A percentile compares a stretch with the other conserved stretches of the same genome.
Conservation (phyloP, 225 moss, liverwort and hornwort genomes). For the Physcomitrium patens region DNA sequence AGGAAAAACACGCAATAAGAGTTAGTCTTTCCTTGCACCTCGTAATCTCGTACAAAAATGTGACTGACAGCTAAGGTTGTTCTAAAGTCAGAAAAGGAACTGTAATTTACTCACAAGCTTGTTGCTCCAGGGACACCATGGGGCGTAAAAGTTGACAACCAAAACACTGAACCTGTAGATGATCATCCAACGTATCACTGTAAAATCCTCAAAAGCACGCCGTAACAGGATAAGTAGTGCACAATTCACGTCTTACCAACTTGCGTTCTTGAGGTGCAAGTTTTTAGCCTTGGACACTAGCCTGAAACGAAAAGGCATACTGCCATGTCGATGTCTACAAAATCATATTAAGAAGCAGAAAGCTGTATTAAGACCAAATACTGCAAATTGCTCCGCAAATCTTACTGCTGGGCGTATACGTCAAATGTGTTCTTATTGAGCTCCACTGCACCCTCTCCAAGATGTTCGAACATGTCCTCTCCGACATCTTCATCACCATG, state of each 20-base stretch:
- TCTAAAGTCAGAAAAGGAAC: constrained; percentile 6
- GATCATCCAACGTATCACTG: constrained; percentile 27
- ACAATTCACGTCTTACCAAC: neutral
- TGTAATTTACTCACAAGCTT: constrained; percentile 56
- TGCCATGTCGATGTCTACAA: neutral
- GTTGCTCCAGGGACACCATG: constrained; percentile 77
- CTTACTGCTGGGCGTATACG: constrained; percentile 64
- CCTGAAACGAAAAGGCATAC: constrained; percentile 3
- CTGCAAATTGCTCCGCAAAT: constrained; percentile 21
- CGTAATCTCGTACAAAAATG: constrained; percentile 3
- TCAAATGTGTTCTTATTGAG: constrained; percentile 65
- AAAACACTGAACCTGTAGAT: constrained; percentile 69
- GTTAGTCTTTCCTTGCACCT: constrained; percentile 12
- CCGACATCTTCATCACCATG: constrained; percentile 65
- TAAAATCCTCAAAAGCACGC: constrained; percentile 19
- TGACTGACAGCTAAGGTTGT: neutral
- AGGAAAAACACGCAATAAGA: constrained; percentile 4
- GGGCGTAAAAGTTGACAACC: constrained; percentile 79
- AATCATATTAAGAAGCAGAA: constrained; percentile 14
- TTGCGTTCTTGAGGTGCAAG: constrained; percentile 8
- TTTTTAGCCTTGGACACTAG: neutral
- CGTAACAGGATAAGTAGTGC: neutral
- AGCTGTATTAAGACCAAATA: constrained; percentile 11
- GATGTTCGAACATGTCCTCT: constrained; percentile 61
- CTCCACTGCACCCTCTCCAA: constrained; percentile 69